Conservation (phyloP, 1,139 yeast species). For the Hansenula lynferdii region DNA sequence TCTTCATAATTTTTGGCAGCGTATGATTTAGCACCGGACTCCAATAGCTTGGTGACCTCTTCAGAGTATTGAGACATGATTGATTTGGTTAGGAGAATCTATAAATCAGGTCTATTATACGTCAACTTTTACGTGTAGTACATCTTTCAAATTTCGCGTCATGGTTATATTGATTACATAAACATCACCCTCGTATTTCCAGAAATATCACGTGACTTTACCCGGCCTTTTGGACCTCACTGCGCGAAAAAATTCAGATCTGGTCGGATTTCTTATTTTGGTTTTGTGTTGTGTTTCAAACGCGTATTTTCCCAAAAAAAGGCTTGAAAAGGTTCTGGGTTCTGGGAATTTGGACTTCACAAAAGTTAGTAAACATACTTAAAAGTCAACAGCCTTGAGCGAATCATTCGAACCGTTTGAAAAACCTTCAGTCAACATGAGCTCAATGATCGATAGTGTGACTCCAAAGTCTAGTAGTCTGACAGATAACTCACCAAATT, state of each 20-base stretch:
- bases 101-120: no score
- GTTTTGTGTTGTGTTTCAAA: constrained; percentile 13
- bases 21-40: constrained; percentile 57
- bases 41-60: constrained; percentile 41
- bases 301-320: constrained; percentile 12
- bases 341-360: no score
- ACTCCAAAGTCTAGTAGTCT: constrained; percentile 1
- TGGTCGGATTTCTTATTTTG: neutral
- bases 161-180: no score
- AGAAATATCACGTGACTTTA: neutral
- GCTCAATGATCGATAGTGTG: constrained; percentile 2
- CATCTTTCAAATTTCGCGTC: no score
- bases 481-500: neutral
- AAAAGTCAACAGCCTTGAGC: neutral
- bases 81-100: neutral
- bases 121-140: no score
- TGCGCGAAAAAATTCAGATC: neutral
- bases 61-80: constrained; percentile 9
- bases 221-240: no score
- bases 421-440: no score
- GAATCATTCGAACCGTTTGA: no score
- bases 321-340: no score
- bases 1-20: constrained; percentile 60
- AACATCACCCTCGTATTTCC: no score
- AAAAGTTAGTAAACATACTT: no score